Conservation (phyloP, 495 filamentous ascomycete genomes). For the Lophium mytilinum region DNA sequence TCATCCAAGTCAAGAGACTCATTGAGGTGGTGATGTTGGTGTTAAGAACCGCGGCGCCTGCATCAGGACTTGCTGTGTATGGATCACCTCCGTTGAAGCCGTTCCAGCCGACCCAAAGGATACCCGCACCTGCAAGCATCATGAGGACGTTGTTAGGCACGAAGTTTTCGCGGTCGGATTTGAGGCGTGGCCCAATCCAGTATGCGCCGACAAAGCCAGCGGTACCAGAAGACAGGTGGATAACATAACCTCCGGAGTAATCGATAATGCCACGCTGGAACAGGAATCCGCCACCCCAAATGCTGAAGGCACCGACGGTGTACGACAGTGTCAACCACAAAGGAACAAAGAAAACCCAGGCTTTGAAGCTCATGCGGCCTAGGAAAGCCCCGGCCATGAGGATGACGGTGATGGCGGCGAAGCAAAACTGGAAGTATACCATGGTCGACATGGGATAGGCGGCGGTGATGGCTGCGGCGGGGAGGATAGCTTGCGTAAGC, state of each 20-base stretch:
- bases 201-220: slow-evolving; percentile 47
- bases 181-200: slow-evolving; percentile 47
- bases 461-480: slow-evolving; percentile 35
- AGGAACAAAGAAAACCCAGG: slow-evolving; percentile 52
- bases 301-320: slow-evolving; percentile 38
- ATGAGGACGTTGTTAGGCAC: slow-evolving; percentile 46
- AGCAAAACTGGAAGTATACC: slow-evolving; percentile 55
- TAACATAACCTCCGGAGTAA: slow-evolving; percentile 54
- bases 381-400: slow-evolving; percentile 46
- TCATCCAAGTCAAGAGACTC: slow-evolving; percentile 44
- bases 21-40: slow-evolving; percentile 49
- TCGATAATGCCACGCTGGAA: slow-evolving; percentile 45
- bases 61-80: slow-evolving; percentile 46
- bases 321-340: slow-evolving; percentile 49
- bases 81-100: slow-evolving; percentile 54
- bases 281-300: slow-evolving; percentile 52
- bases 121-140: slow-evolving; percentile 45
- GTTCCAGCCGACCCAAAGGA: slow-evolving; percentile 54
- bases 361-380: slow-evolving; percentile 46
- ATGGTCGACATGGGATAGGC: slow-evolving; percentile 46
- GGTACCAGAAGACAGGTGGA: slow-evolving; percentile 49
- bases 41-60: slow-evolving; percentile 50
- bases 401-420: slow-evolving; percentile 50
- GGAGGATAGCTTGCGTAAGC: slow-evolving; percentile 39
- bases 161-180: slow-evolving; percentile 43